Percentiles rank a stretch among this genome's conserved stretches.
These are phyloP conservation scores for Epichloe coenophiala DNA, from an alignment of 2,329 filamentous ascomycete species.

Conservation along the genomic window DNA sequence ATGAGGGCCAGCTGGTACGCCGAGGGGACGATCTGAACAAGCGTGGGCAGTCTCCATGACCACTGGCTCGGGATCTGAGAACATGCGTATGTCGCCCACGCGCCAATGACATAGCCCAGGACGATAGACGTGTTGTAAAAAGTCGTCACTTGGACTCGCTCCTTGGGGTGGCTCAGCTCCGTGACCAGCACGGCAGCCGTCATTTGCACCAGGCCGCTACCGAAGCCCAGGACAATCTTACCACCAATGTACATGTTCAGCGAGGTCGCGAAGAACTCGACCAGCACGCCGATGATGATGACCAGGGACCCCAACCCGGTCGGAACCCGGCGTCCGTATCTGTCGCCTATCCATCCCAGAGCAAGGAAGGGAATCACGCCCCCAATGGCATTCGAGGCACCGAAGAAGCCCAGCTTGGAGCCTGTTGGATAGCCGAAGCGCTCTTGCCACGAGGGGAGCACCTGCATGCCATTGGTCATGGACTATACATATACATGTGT, in stretches of 20 bases:
- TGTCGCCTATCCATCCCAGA: constrained; percentile 22
- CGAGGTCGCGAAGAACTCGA: constrained; percentile 22
- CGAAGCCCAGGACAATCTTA: constrained; percentile 23
- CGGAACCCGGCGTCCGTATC: constrained; percentile 19
- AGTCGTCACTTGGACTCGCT: constrained; percentile 23
- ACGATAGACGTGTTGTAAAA: constrained; percentile 29
- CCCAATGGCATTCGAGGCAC: constrained; percentile 26
- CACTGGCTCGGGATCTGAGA: constrained; percentile 19
- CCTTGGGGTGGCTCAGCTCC: constrained; percentile 27
- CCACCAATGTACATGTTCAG: constrained; percentile 25
- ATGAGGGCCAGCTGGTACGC: constrained; percentile 28
- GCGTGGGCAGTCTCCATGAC: constrained; percentile 39
- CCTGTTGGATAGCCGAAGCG: constrained; percentile 24
- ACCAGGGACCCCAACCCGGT: constrained; percentile 24
- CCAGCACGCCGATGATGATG: constrained; percentile 22
- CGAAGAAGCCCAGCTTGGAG: constrained; percentile 24
- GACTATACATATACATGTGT: constrained; percentile 9
- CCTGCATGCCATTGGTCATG: constrained; percentile 28
- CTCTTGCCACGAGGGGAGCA: constrained; percentile 23
- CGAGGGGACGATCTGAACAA: constrained; percentile 35
- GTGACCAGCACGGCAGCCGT: constrained; percentile 29
- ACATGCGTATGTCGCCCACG: constrained; percentile 23
- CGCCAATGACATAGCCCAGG: constrained; percentile 23
- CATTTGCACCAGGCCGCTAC: constrained; percentile 25
- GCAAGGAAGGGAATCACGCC: constrained; percentile 24